Evolutionary conservation across 768 basidiomycete genomes (phyloP).

Genomic region (Chiua virens): DNA sequence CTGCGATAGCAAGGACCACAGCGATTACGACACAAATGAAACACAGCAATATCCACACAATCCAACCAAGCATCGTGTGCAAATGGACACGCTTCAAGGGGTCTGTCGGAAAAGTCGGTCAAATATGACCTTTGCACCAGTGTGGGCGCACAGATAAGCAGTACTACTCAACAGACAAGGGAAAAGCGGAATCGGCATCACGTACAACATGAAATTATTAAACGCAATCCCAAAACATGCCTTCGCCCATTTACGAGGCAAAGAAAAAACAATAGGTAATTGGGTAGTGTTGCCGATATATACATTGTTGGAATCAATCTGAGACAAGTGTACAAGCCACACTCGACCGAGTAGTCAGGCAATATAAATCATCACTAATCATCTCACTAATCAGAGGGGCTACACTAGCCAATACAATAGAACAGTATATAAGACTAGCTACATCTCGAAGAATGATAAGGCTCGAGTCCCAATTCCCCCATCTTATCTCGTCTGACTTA

Average conservation of each 20-base stretch:
- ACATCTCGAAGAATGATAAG: too few species aligned
- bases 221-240: slow-evolving; percentile 48
- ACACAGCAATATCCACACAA: slow-evolving; percentile 45
- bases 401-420: too few species aligned
- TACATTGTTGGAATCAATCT: slow-evolving; percentile 43
- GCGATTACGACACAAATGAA: slow-evolving; percentile 35
- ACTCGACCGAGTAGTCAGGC: too few species aligned
- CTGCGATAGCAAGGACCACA: slow-evolving; percentile 48
- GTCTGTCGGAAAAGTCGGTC: slow-evolving; percentile 51
- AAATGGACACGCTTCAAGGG: slow-evolving; percentile 47
- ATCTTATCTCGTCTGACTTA: too few species aligned
- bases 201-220: slow-evolving; percentile 51
- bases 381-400: too few species aligned
- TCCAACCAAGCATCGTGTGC: slow-evolving; percentile 52
- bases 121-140: slow-evolving; percentile 54
- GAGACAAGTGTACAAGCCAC: too few species aligned
- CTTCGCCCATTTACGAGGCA: slow-evolving; percentile 43
- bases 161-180: slow-evolving; percentile 28
- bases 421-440: too few species aligned
- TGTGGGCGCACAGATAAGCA: slow-evolving; percentile 48
- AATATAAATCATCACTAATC: too few species aligned
- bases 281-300: slow-evolving; percentile 40
- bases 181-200: background rate
- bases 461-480: too few species aligned
- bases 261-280: too few species aligned